Evolutionary conservation across 768 basidiomycete species (phyloP).

Genomic region (Leccinum barrowsii): DNA sequence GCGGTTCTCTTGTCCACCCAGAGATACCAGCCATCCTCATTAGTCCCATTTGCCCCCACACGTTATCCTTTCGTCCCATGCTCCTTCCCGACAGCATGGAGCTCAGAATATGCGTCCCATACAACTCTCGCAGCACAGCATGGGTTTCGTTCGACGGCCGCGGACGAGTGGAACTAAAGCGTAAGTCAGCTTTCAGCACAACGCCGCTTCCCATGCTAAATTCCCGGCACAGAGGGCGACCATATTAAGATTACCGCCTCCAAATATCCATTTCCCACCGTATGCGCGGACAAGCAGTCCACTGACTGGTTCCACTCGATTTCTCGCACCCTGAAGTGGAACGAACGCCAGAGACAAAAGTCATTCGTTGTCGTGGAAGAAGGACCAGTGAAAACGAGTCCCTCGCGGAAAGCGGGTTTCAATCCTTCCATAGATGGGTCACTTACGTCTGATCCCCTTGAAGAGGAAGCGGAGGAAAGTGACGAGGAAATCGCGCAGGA

Average conservation of each 20-base stretch:
- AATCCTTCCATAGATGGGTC: conserved; percentile 6
- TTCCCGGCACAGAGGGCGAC: conserved; percentile 75
- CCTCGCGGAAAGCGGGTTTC: conserved; percentile 13
- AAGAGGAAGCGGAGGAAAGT: conserved; percentile 42
- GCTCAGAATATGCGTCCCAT: conserved; percentile 96
- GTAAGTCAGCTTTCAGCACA: conserved; percentile 44
- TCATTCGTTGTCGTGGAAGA: conserved; percentile 98
- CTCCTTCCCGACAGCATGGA: conserved; percentile 98
- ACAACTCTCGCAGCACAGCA: conserved; percentile 95
- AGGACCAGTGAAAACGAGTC: conserved; percentile 48
- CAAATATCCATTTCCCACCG: conserved; percentile 96
- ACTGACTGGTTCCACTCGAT: conserved; percentile 99
- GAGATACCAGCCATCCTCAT: conserved; percentile 96
- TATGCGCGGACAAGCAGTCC: conserved; percentile 96
- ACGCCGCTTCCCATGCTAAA: conserved; percentile 8
- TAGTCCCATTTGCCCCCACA: conserved; percentile 97
- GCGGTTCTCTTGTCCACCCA: conserved; percentile 95
- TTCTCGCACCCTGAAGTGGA: conserved; percentile 96
- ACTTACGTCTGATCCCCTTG: conserved; percentile 21
- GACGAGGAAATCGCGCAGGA: conserved; percentile 48
- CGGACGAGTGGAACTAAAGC: conserved; percentile 92
- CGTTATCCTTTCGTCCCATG: conserved; percentile 98
- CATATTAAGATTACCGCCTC: conserved; percentile 98
- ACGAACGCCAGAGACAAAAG: conserved; percentile 97
- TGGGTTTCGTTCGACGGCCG: conserved; percentile 99